These are phyloP conservation scores for Cryptococcus floricola DNA, from an alignment of 1,284 basidiomycete species.

Conservation along the genomic window DNA sequence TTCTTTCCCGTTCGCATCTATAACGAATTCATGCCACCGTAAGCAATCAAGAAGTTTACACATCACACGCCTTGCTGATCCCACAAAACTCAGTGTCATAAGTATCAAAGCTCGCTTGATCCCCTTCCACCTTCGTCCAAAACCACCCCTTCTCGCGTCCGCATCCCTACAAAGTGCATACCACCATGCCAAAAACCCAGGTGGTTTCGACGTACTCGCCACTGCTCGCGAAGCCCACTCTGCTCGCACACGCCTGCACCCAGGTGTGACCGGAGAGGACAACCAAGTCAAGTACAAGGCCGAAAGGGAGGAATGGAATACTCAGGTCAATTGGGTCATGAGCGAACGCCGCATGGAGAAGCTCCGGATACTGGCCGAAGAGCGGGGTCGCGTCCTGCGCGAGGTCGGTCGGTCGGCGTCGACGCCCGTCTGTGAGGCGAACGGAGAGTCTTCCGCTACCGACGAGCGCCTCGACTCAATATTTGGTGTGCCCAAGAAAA, in stretches of 20 bases:
- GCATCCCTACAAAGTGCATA: constrained; percentile 33
- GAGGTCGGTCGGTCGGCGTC: constrained; percentile 20
- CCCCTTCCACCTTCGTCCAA: constrained; percentile 32
- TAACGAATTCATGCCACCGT: constrained; percentile 33
- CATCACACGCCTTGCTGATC: constrained; percentile 8
- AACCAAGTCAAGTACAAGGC: constrained; percentile 18
- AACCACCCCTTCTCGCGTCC: constrained; percentile 38
- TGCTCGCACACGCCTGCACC: constrained; percentile 37
- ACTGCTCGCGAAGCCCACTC: constrained; percentile 30
- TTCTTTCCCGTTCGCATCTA: constrained; percentile 44
- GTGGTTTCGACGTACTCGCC: constrained; percentile 34
- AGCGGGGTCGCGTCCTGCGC: constrained; percentile 31
- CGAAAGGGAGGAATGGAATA: constrained; percentile 42
- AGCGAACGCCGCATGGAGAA: constrained; percentile 43
- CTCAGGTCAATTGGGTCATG: constrained; percentile 46
- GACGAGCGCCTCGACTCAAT: constrained; percentile 5
- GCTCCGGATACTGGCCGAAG: constrained; percentile 33
- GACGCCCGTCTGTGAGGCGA: constrained; percentile 4
- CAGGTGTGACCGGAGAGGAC: constrained; percentile 26
- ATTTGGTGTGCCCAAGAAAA: constrained; percentile 11
- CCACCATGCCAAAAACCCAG: constrained; percentile 37
- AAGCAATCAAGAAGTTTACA: constrained; percentile 4
- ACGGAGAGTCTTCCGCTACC: background rate
- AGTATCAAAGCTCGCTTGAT: constrained; percentile 43
- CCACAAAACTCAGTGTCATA: constrained; percentile 30